Evolutionary conservation across 2,329 filamentous ascomycete species (phyloP), one percentile per base, ranked within the genome.

Genomic region (Phaeosphaeriaceae sp.): DNA sequence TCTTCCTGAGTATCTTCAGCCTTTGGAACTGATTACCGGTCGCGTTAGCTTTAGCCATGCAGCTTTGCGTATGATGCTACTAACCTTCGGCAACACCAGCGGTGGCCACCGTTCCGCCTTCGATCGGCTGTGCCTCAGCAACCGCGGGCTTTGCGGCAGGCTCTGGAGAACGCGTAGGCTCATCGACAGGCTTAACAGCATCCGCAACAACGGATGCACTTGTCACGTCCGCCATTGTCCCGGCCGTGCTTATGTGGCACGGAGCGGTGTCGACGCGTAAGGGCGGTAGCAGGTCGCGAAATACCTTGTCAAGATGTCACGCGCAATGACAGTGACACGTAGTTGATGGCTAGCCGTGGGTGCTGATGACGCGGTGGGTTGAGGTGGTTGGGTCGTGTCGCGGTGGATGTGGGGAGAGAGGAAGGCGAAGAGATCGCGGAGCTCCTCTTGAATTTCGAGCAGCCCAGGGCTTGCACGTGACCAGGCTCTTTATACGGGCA

Each of bases 191-290:
- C 58, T 67, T 68, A 12, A 62, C 49, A 32, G 62, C 56, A 46
- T 71, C 67, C 49, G 50, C 53, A 34, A 60, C 34, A 48, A 58
- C 58, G 40, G 66, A 56, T 56, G 67, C 48, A 52, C 56, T 67
- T 48, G 61, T 57, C 52, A 67, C 63, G 52, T 74, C 72, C 47
- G 71, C 70, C 72, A 74, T 74, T 64, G 66, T 66, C 37, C 44
- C 48, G 56, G 58, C 57, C 47, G 58, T 60, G 61, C 63, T 71
- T 53, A 67, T 58, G 61, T 63, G 57, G 67, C 65, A 67, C 68
- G 60, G 58, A 63, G 53, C 51, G 52, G 56, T 50, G 56, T 58
- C 37, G 67, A 74, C 71, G 72, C 72, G 72, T 74, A 66, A 58
- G 48, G 50, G 55, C 56, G 54, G 59, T 52, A 49, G 50, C 52